Evolutionary conservation across 305 asterid genomes (phyloP), one percentile per base, ranked within the genome.

Genomic region (Fraxinus velutina): DNA sequence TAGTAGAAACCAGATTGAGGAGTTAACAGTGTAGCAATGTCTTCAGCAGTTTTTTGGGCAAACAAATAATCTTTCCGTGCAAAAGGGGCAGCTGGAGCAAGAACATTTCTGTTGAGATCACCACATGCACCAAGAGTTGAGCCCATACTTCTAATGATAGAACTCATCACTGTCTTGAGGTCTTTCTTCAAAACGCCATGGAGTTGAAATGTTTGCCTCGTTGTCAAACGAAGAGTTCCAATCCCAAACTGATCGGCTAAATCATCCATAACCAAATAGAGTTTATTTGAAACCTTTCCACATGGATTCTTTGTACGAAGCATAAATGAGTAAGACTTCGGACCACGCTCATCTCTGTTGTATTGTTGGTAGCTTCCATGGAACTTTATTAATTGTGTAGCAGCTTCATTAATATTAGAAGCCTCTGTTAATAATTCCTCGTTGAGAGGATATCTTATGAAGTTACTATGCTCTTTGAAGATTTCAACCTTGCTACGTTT

Each of bases 61-160:
- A 92, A 95, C 12, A 93, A 83, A 88, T 95, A 92, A 86, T 94
- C 98, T 86, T 93, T 93, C 50, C 87, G 87, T 0, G 85, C 39
- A 81, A 84, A 85, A 4, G 98, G 97, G 52, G 97, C 96, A 27
- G 99, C 97, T 15, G 99, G 98, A 75, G 99, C 99, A 24, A 95
- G 96, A 76, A 95, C 98, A 36, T 95, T 95, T 82, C 99, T 87
- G 77, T 95, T 95, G 66, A 95, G 94, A 88, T 95, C 99, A 87
- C 99, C 99, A 78, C 99, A 95, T 1, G 97, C 98, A 44, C 99
- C 99, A 34, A 95, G 94, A 19, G 98, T 95, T 55, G 99, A 95
- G 32, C 98, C 99, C 99, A 95, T 93, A 84, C 81, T 86, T 79
- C 84, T 84, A 73, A 95, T 93, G 81, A 95, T 95, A 8, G 94